phyloP scores from a whole-genome alignment of 2,329 filamentous ascomycete species.

The Stachybotrys echinatus region DNA sequence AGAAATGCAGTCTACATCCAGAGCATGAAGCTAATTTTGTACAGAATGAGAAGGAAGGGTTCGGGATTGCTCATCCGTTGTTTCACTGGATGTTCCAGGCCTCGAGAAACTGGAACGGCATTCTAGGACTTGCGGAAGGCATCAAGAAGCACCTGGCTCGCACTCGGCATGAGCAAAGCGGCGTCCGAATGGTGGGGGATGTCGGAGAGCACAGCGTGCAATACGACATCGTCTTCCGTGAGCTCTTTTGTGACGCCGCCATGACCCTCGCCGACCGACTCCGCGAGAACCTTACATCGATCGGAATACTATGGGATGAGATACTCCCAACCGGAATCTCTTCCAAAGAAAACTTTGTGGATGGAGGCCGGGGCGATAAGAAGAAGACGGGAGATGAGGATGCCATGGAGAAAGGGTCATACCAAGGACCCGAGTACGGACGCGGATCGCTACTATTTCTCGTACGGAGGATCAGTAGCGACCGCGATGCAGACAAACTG shows the following conservation, averaged over 20 bases:
- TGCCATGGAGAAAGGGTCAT: slow-evolving; percentile 34
- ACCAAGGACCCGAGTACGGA: slow-evolving; percentile 38
- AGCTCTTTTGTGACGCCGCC: slow-evolving; percentile 78
- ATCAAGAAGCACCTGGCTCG: slow-evolving; percentile 68
- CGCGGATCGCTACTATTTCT: slow-evolving; percentile 79
- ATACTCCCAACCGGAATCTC: slow-evolving; percentile 59
- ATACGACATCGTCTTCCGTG: slow-evolving; percentile 73
- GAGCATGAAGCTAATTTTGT: neutral
- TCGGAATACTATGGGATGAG: slow-evolving; percentile 71
- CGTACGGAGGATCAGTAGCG: slow-evolving; percentile 55
- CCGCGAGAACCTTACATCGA: slow-evolving; percentile 53
- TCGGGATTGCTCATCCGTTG: slow-evolving; percentile 69
- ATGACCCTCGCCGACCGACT: slow-evolving; percentile 65
- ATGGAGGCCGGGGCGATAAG: slow-evolving; percentile 4
- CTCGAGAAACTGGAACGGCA: slow-evolving; percentile 68
- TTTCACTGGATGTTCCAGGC: slow-evolving; percentile 87
- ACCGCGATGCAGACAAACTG: slow-evolving; percentile 57
- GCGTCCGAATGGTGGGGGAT: slow-evolving; percentile 32
- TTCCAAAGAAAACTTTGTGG: slow-evolving; percentile 5
- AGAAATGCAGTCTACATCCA: neutral
- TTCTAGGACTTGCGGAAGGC: slow-evolving; percentile 61
- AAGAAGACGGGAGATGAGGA: slow-evolving; percentile 22
- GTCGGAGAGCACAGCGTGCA: slow-evolving; percentile 61
- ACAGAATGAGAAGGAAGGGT: slow-evolving; percentile 58
- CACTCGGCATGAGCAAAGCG: slow-evolving; percentile 29